Evolutionary conservation across 2,329 filamentous ascomycete species (phyloP), one percentile per base, ranked within the genome.

Genomic region (Curvularia lunata): DNA sequence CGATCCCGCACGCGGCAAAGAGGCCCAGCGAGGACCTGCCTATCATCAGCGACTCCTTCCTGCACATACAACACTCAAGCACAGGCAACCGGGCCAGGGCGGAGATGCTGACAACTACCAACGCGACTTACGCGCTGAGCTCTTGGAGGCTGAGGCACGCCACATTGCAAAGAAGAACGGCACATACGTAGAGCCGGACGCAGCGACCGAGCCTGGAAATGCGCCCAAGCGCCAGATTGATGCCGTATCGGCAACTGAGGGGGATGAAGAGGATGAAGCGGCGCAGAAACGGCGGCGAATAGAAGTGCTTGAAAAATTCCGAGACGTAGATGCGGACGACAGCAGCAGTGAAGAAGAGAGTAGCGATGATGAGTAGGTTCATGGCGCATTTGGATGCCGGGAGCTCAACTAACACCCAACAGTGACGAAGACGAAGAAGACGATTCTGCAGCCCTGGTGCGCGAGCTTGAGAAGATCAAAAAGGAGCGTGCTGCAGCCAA

Each of bases 41-140:
- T 98, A 97, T 82, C 95, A 99, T 76, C 94, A 98, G 79, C 90
- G 95, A 69, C 89, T 98, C 16, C 88, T 97, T 13, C 94, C 95
- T 32, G 95, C 95, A 30, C 90, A 99, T 78, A 98, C 91, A 12
- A 88, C 91, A 64, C 88, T 99, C 74, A 99, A 99, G 81, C 61
- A 66, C 65, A 87, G 88, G 60, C 86, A 95, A 81, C 84, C 90
- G n/a, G 93, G 92, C 43, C 95, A 99, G 81, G 95, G 95, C 69
- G 91, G 91, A 65, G 88, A 88, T 64, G 88, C 88, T 34, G 92
- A 96, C 64, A 75, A 80, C 47, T 78, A 84, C 65, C 80, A 84
- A 52, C 91, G 90, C 74, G 94, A 99, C 75, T 85, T 99, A 52
- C 89, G 92, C 68, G 90, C 92, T 46, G 93, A 99, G 79, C 88